Evolutionary conservation across 495 filamentous ascomycete species (phyloP).

Genomic region (Sporormia fimetaria): DNA sequence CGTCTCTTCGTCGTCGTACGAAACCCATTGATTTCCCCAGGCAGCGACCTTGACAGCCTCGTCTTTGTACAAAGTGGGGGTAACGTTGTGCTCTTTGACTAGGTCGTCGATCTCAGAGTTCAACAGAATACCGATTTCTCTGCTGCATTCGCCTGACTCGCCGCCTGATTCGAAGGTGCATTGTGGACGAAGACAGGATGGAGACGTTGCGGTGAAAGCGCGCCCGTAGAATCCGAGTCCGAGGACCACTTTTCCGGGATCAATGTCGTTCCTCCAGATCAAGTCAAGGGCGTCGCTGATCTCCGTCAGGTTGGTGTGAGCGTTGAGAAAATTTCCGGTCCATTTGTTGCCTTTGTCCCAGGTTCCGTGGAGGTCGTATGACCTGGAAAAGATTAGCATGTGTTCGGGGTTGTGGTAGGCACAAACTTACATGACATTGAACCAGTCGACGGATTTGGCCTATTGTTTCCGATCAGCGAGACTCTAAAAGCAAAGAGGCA

Average conservation of each 20-base stretch:
- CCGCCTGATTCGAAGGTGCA: slow-evolving; percentile 1
- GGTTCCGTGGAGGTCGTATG: too few relatives aligned
- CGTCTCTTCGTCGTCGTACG: neutral
- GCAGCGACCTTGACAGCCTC: slow-evolving; percentile 1
- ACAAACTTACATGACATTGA: slow-evolving; percentile 55
- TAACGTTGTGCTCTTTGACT: neutral
- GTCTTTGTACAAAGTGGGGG: neutral
- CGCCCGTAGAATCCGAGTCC: too few relatives aligned
- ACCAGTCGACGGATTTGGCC: slow-evolving; percentile 38
- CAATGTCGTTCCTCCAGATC: too few relatives aligned
- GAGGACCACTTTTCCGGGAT: too few relatives aligned
- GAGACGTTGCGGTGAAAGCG: neutral
- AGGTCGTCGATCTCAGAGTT: neutral
- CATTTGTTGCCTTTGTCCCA: too few relatives aligned
- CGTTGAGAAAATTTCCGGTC: too few relatives aligned
- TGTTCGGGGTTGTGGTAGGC: too few relatives aligned
- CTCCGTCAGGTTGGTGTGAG: too few relatives aligned
- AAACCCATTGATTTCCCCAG: slow-evolving; percentile 1
- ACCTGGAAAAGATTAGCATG: too few relatives aligned
- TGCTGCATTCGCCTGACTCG: neutral
- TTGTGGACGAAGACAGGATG: neutral
- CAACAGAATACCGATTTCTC: neutral
- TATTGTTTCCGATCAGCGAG: too few relatives aligned
- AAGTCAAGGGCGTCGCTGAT: too few relatives aligned
- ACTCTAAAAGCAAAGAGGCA: too few relatives aligned